These are phyloP conservation scores for Musa beccarii DNA, from an alignment of 176 grass and related monocot species.

Conservation along the genomic window DNA sequence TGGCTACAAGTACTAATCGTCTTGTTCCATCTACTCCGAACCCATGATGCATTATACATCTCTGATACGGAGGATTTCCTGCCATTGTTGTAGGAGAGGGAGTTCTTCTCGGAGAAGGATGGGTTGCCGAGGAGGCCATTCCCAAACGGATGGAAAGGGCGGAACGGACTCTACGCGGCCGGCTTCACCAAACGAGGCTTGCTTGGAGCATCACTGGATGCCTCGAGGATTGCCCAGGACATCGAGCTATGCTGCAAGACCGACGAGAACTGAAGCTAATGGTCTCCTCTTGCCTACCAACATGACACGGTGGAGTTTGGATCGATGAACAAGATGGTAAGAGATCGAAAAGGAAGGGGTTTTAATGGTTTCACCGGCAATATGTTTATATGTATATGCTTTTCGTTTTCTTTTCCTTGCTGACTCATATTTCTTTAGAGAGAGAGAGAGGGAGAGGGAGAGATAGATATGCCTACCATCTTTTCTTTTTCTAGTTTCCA, in stretches of 20 bases:
- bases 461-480: not conserved
- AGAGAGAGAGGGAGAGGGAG: not conserved
- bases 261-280: not conserved
- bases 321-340: not conserved
- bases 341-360: not conserved
- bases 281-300: too few relatives aligned
- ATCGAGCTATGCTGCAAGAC: constrained; percentile 27
- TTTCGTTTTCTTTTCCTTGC: not conserved
- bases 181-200: constrained; percentile 70
- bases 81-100: constrained; percentile 37
- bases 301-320: not conserved
- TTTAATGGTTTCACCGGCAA: not conserved
- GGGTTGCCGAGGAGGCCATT: constrained; percentile 57
- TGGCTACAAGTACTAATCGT: constrained; percentile 69
- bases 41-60: too few relatives aligned
- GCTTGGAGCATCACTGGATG: constrained; percentile 57
- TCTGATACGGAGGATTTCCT: too few relatives aligned
- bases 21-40: too few relatives aligned
- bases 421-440: not conserved
- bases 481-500: too few relatives aligned
- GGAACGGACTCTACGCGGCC: constrained; percentile 61
- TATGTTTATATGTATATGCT: not conserved
- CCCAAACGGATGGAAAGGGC: constrained; percentile 74
- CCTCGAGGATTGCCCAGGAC: constrained; percentile 48
- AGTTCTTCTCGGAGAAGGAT: constrained; percentile 72